A percentile compares a stretch with the other conserved stretches of the same genome.
Conservation (phyloP, 2,329 filamentous ascomycete species). For the Ophiocordyceps sinensis region DNA sequence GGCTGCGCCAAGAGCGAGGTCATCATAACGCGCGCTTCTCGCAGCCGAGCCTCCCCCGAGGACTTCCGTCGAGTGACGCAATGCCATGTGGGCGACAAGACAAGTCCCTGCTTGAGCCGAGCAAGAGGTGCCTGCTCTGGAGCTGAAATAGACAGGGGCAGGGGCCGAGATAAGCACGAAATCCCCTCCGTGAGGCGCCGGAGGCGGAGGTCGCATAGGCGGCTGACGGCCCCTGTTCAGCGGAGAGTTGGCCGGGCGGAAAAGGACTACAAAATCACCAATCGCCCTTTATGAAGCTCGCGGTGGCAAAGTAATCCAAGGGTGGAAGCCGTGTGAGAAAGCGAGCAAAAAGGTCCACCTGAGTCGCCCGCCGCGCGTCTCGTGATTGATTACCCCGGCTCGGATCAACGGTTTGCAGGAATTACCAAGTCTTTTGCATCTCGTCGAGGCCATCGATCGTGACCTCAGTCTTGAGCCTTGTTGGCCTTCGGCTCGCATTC, state of each 20-base stretch:
- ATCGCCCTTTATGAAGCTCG: not conserved
- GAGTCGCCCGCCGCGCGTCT: not conserved
- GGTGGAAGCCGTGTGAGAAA: not conserved
- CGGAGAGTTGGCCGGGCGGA: not conserved
- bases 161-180: no score
- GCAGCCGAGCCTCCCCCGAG: not conserved
- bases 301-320: not conserved
- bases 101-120: not conserved
- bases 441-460: no score
- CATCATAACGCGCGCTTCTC: not conserved
- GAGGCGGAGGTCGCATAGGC: conserved; percentile 3
- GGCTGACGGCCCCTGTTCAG: not conserved
- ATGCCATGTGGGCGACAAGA: not conserved
- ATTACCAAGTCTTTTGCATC: not conserved
- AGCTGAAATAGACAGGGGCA: not conserved
- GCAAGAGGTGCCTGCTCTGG: not conserved
- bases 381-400: not conserved
- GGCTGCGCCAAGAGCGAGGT: not conserved
- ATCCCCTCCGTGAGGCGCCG: conserved; percentile 3
- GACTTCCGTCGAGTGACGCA: not conserved
- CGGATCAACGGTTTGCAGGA: not conserved
- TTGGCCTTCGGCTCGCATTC: no score
- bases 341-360: not conserved
- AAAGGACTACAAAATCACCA: conserved; percentile 2
- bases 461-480: no score